Evolutionary conservation across 148 eudicot genomes (phyloP), one percentile per base, ranked within the genome.

Genomic region (Fallopia convolvulus): DNA sequence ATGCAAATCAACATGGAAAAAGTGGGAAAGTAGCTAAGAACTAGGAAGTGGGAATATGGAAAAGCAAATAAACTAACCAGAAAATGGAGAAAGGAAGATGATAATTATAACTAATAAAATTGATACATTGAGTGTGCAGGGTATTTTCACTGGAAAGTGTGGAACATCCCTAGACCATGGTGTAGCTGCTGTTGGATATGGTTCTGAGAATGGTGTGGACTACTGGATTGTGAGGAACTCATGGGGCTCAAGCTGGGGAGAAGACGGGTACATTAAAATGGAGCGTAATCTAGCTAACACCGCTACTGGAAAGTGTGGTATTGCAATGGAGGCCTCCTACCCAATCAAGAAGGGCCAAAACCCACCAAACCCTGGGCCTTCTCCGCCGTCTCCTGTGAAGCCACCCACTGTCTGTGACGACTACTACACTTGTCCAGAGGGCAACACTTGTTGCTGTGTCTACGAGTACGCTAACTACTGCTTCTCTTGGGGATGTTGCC

Each of bases 141-240:
- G 85, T 56, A 32, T 82, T 26, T 82, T 82, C 32, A 72, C 58
- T 0, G 83, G 83, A 52, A 23, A 44, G 7, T 83, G 85, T 72
- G 81, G 83, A 23, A 78, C 76, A 32, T 47, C 55, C 3, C 83
- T 80, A 18, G 82, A 77, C 50, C 85, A 83, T 30, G 80, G 76
- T 10, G 85, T 83, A 2, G 74, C 75, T 0, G 77, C 75, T 2
- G 83, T 80, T n/a, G 85, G 85, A 41, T 83, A 83, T 63, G 85
- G 85, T 5, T 36, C 78, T 32, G 83, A 80, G 20, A 61, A 75
- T 0, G 79, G 83, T 0, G 18, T 11, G 9, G 77, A 74, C 58
- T 83, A 80, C 72, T 83, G 85, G 85, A 61, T 79, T n/a, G 80
- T 83, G 65, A 80, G 63, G 79, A 83, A 83, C 65, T 83, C 85